phyloP scores from a whole-genome alignment of 1,284 basidiomycete genomes.

The Heterobasidion annosum region DNA sequence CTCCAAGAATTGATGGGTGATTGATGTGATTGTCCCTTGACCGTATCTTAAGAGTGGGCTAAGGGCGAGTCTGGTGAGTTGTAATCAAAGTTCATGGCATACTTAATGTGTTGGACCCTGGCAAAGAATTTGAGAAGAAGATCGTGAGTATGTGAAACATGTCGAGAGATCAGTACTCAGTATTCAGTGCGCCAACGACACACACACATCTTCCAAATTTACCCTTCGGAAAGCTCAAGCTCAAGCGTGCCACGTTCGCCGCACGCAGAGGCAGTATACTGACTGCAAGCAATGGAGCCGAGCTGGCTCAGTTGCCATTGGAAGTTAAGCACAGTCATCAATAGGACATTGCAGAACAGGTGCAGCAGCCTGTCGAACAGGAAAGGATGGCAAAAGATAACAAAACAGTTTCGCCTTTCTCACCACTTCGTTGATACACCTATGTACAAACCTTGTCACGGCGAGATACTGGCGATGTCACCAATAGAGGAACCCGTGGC shows the following conservation, averaged over 20 bases:
- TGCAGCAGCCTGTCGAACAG: not conserved
- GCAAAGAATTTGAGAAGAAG: not conserved
- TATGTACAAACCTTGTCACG: slow-evolving; percentile 1
- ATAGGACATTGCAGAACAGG: not conserved
- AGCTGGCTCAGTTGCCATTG: not conserved
- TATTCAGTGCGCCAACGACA: too few relatives aligned
- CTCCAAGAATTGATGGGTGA: too few relatives aligned
- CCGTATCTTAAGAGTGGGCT: too few relatives aligned
- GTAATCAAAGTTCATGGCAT: not conserved
- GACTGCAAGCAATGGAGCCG: not conserved
- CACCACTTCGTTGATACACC: not conserved
- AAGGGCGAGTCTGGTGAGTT: not conserved
- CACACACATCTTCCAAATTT: not conserved
- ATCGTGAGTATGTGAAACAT: not conserved
- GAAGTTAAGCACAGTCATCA: not conserved
- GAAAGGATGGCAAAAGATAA: not conserved
- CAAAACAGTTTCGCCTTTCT: not conserved
- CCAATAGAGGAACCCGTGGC: not conserved
- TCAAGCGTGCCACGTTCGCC: not conserved
- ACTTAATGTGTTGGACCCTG: not conserved
- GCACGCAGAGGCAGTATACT: not conserved
- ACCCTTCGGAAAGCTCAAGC: not conserved
- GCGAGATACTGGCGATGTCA: not conserved
- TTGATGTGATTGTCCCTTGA: too few relatives aligned
- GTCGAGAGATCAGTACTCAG: too few relatives aligned